These are phyloP conservation scores for Mycena kentingensis DNA, from an alignment of 768 basidiomycete genomes.

Conservation along the genomic window DNA sequence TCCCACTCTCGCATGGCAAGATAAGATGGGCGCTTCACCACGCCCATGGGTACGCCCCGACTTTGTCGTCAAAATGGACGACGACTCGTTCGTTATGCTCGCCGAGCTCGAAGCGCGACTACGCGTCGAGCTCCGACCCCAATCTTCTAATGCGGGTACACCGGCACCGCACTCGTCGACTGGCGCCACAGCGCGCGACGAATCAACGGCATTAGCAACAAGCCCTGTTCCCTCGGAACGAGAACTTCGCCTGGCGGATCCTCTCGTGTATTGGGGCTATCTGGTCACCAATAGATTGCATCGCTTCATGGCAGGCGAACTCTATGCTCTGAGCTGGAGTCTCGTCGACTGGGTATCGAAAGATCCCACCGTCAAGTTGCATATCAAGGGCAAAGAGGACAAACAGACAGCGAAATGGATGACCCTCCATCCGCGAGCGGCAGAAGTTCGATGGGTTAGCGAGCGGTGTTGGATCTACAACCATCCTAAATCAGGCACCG, in stretches of 20 bases:
- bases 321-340: conserved; percentile 88
- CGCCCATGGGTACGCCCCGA: conserved; percentile 83
- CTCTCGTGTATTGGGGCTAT: conserved; percentile 86
- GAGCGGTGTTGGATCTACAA: conserved; percentile 99
- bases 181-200: conserved; percentile 7
- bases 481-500: conserved; percentile 91
- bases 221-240: conserved; percentile 3
- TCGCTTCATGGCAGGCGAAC: conserved; percentile 92
- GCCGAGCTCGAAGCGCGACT: conserved; percentile 92
- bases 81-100: conserved; percentile 94
- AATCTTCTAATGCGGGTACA: conserved; percentile 23
- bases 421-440: conserved; percentile 75
- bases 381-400: conserved; percentile 86
- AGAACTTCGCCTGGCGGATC: conserved; percentile 43
- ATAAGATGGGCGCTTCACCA: conserved; percentile 43
- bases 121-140: conserved; percentile 67
- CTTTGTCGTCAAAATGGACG: conserved; percentile 92
- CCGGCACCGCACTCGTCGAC: conserved; percentile 12
- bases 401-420: conserved; percentile 95
- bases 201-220: conserved; percentile 10
- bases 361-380: conserved; percentile 63
- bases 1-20: conserved; percentile 56
- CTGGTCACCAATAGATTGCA: conserved; percentile 87
- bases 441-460: conserved; percentile 83
- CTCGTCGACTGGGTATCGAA: conserved; percentile 86